A percentile compares a stretch with the other conserved stretches of the same genome.
These are phyloP conservation scores for Vitis riparia DNA, from an alignment of 164 flowering plant genomes.

Conservation along the genomic window DNA sequence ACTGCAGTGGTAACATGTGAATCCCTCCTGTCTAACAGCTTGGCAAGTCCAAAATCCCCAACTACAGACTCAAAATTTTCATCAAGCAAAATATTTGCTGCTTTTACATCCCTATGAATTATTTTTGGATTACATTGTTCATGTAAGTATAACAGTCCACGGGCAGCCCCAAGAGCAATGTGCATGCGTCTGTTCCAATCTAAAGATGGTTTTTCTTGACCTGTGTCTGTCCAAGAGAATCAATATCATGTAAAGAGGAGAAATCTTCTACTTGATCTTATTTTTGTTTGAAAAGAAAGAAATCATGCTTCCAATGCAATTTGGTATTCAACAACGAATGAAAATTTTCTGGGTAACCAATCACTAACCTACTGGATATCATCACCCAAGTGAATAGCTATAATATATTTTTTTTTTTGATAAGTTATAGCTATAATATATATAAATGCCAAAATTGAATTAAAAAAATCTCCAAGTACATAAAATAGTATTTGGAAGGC, in stretches of 20 bases:
- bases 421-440: too few relatives aligned
- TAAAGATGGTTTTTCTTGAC: conserved; percentile 58
- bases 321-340: too few relatives aligned
- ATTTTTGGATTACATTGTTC: conserved; percentile 93
- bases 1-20: conserved; percentile 99
- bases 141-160: conserved; percentile 89
- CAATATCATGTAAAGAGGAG: background rate
- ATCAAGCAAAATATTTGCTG: conserved; percentile 94
- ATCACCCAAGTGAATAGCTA: too few relatives aligned
- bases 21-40: conserved; percentile 76
- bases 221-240: conserved; percentile 43
- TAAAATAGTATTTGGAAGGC: too few relatives aligned
- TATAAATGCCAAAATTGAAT: too few relatives aligned
- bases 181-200: conserved; percentile 85
- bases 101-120: conserved; percentile 96
- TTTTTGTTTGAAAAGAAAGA: background rate
- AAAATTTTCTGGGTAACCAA: too few relatives aligned
- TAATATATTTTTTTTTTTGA: too few relatives aligned
- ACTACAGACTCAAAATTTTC: conserved; percentile 94
- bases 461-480: too few relatives aligned
- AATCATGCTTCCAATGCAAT: too few relatives aligned
- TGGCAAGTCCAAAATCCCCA: conserved; percentile 97
- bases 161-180: conserved; percentile 85
- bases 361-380: too few relatives aligned
- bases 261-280: background rate